Evolutionary conservation across 805 yeast species (phyloP).

Genomic region (Candida tallmaniae): DNA sequence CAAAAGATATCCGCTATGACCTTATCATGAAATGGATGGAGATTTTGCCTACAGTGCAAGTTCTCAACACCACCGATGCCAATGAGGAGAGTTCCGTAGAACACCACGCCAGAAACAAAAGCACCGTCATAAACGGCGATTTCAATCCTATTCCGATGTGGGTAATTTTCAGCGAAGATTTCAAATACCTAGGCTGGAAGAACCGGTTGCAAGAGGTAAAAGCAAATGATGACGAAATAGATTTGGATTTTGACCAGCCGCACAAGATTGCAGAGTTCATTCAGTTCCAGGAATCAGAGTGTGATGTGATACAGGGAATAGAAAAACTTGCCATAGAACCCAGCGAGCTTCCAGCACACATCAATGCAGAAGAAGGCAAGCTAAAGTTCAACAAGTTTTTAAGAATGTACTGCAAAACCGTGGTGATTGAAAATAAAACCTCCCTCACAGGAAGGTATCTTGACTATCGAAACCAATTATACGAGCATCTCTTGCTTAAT

Average conservation of each 20-base stretch:
- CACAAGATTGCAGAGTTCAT: constrained; percentile 21
- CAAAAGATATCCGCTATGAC: constrained; percentile 11
- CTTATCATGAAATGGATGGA: constrained; percentile 22
- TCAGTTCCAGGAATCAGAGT: constrained; percentile 22
- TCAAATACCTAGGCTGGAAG: constrained; percentile 16
- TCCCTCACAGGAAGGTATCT: constrained; percentile 7
- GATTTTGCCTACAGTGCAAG: constrained; percentile 23
- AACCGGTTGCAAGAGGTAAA: constrained; percentile 1
- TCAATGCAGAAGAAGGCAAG: constrained; percentile 4
- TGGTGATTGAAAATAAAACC: not conserved
- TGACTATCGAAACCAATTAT: constrained; percentile 7
- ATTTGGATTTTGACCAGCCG: constrained; percentile 19
- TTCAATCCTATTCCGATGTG: constrained; percentile 13
- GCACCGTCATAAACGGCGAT: constrained; percentile 7
- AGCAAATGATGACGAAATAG: constrained; percentile 18
- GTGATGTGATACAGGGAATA: constrained; percentile 22
- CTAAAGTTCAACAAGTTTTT: constrained; percentile 9
- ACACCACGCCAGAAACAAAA: not conserved
- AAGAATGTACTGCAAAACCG: constrained; percentile 4
- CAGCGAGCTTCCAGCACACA: not conserved
- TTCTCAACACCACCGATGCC: constrained; percentile 4
- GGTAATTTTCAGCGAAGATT: constrained; percentile 9
- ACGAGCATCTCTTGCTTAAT: not conserved
- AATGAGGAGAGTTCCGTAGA: too few relatives aligned
- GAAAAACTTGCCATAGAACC: constrained; percentile 13